Evolutionary conservation across 768 basidiomycete species (phyloP), one percentile per base, ranked within the genome.

Genomic region (Agaricus sinodeliciosus): DNA sequence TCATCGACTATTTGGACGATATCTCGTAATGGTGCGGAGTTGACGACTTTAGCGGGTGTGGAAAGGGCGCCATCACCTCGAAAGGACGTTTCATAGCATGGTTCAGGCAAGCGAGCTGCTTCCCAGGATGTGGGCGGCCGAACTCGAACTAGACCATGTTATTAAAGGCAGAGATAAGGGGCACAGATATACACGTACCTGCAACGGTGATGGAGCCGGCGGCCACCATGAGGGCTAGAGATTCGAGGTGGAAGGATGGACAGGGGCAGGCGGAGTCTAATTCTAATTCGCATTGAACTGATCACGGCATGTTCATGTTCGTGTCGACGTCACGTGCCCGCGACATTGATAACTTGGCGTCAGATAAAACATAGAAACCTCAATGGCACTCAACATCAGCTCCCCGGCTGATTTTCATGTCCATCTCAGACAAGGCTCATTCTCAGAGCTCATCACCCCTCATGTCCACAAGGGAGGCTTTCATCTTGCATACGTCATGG

Each of bases 401-500:
- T 81, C 87, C 1, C 90, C 92, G 13, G 87, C 90, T 28, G 92
- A 94, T 73, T 95, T 96, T 64, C 96, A 99, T 73, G 94, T 97
- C 59, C 95, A 99, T 67, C 82, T 99, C 26, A 83, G 96, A 39
- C 92, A 98, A 65, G 93, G 90, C 26, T 69, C 80, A 28, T 71
- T 99, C 58, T 85, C 87, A 22, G 71, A 80, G 49, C 79, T 98
- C 12, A 93, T 98, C 35, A 84, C 85, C 4, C 91, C 93, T 13
- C 93, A 97, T 73, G 89, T 99, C 48, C 77, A 82, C 31, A 72
- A 83, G 65, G 96, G 96, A 41, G 96, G 96, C 1, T 94, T 98
- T 62, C 71, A 77, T 54, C 77, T 95, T 51, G 95, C 89, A 58
- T 99, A 96, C 73, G 92, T 99, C 36, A 99, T 99, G 96, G 94